Evolutionary conservation across 129 eudicot species (phyloP), one percentile per base, ranked within the genome.

Genomic region (Apium graveolens): DNA sequence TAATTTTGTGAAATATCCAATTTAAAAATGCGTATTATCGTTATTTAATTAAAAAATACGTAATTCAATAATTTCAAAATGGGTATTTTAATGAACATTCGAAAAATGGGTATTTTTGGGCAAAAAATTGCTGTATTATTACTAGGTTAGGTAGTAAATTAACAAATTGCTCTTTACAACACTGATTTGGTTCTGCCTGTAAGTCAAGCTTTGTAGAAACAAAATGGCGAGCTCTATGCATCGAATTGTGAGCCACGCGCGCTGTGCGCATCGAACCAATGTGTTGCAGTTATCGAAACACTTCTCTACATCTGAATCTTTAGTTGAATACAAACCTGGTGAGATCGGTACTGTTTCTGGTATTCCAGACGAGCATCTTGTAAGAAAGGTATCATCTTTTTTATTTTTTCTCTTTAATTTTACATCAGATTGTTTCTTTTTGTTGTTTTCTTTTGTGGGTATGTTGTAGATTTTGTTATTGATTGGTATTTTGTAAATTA

Each of bases 291-390:
- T 73, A 17, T 51, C 68, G 24, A 83, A 86, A 75, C 31, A 79
- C 7, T 86, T 86, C 74, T 80, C 93, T 4, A 78, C 92, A 9
- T 57, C 92, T 17, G 87, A 74, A 31, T 66, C 89, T 6, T 65
- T 86, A 76, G 90, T 78, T 31, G 85, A 84, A 70, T 71, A 78
- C 70, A 82, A 78, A 17, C 72, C 85, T 57, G 93, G 90, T 18
- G 90, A 89, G 83, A 76, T 89, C 75, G 93, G 88, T 18, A 45
- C 70, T 62, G 90, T 86, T 43, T 89, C 88, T 21, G 93, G 93
- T 14, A 86, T 89, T 26, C 93, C 93, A 73, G 82, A 89, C n/a
- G 88, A 89, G 39, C 93, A 89, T 75, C 90, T 84, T 27, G 83
- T 74, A 68, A 82, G 93, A 51, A 82, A 73, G 82, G 90, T 89